These are phyloP conservation scores for Brachypodium distachyon DNA, from an alignment of 202 grass and related monocot species.

Conservation along the genomic window DNA sequence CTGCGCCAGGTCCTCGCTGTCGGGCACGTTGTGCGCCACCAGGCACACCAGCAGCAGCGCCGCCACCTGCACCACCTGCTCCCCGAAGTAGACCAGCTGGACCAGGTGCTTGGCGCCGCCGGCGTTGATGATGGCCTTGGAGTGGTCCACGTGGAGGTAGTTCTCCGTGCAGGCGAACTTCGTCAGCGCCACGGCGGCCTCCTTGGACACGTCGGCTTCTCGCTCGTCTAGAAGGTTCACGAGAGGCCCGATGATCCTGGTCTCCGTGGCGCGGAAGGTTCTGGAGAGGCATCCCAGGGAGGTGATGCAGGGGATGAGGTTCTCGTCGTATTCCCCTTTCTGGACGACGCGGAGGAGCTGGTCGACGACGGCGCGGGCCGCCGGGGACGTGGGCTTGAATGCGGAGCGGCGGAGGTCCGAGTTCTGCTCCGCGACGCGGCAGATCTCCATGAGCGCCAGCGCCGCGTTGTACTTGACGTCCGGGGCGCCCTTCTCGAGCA, in stretches of 20 bases:
- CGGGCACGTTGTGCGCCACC: slow-evolving; percentile 74
- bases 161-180: slow-evolving; percentile 85
- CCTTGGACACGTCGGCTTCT: slow-evolving; percentile 35
- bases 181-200: slow-evolving; percentile 45
- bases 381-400: slow-evolving; percentile 82
- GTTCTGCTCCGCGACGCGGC: slow-evolving; percentile 64
- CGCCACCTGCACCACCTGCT: slow-evolving; percentile 57
- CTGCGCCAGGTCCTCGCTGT: slow-evolving; percentile 74
- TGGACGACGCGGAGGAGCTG: slow-evolving; percentile 73
- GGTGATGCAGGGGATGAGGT: slow-evolving; percentile 70
- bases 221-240: slow-evolving; percentile 72
- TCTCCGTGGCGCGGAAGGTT: slow-evolving; percentile 89
- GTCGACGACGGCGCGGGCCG: slow-evolving; percentile 78
- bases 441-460: slow-evolving; percentile 83
- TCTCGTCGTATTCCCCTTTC: slow-evolving; percentile 74
- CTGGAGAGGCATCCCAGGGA: slow-evolving; percentile 75
- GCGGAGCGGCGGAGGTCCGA: slow-evolving; percentile 71
- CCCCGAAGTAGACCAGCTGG: slow-evolving; percentile 73
- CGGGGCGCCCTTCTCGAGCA: slow-evolving; percentile 54
- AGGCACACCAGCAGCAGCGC: slow-evolving; percentile 70
- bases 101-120: slow-evolving; percentile 85
- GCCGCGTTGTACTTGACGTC: slow-evolving; percentile 76
- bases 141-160: slow-evolving; percentile 85
- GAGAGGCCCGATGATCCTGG: slow-evolving; percentile 62
- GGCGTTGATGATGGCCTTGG: slow-evolving; percentile 59